phyloP scores from a whole-genome alignment of 1,284 basidiomycete genomes.

The Coriolopsis trogii region DNA sequence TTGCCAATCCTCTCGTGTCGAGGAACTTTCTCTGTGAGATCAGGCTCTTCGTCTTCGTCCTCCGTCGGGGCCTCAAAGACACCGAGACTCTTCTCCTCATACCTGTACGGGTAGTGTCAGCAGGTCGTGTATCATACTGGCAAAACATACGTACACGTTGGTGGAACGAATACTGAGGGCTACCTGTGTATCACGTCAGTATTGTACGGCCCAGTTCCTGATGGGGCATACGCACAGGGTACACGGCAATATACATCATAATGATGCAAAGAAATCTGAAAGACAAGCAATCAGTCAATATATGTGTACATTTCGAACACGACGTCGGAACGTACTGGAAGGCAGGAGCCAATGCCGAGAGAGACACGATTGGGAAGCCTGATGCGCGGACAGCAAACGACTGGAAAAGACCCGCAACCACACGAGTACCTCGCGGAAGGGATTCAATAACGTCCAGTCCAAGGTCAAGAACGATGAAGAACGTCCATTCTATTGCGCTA shows the following conservation, averaged over 20 bases:
- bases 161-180: constrained; percentile 75
- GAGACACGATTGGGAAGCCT: constrained; percentile 71
- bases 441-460: constrained; percentile 47
- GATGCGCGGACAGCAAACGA: constrained; percentile 76
- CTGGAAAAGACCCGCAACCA: constrained; percentile 63
- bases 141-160: constrained; percentile 64
- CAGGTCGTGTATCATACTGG: neutral
- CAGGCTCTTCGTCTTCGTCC: constrained; percentile 52
- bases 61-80: constrained; percentile 59
- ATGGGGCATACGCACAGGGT: constrained; percentile 54
- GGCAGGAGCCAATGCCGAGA: constrained; percentile 67
- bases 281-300: neutral
- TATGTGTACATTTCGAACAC: too few species aligned
- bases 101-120: constrained; percentile 33
- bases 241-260: constrained; percentile 73
- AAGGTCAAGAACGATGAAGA: constrained; percentile 59
- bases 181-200: too few species aligned
- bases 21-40: constrained; percentile 39
- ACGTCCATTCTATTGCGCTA: constrained; percentile 52
- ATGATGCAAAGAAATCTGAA: constrained; percentile 72
- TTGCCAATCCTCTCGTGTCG: constrained; percentile 53
- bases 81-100: constrained; percentile 72
- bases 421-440: constrained; percentile 49
- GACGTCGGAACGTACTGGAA: constrained; percentile 50
- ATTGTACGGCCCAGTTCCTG: too few species aligned